Evolutionary conservation across 2,329 filamentous ascomycete species (phyloP), one percentile per base, ranked within the genome.

Genomic region (Curvularia verruculosa): DNA sequence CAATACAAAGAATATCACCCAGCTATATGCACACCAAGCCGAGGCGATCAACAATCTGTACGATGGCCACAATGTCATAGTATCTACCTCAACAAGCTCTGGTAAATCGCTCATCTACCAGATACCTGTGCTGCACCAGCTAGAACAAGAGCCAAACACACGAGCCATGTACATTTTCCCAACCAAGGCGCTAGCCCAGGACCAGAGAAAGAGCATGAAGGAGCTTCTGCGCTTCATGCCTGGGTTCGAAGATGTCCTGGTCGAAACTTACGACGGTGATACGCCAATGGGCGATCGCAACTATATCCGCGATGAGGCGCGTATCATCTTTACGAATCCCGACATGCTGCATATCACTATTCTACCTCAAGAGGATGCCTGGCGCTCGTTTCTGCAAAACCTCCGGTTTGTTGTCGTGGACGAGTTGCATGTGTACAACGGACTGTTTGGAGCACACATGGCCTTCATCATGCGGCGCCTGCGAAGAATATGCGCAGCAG

Each of bases 91-190:
- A 0, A 99, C 95, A 0, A 96, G 91, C 71, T 99, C 95, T 1
- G 95, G 95, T 10, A 99, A 99, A 76, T 97, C 92, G 5, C 80
- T 99, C n/a, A 97, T 99, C 59, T 99, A 98, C 71, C 95, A 99
- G 70, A 84, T 99, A 15, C 95, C 95, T 0, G 92, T 99, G 43
- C 79, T 99, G 10, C 87, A 96, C 71, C 89, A 91, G 48, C 80
- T 99, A 2, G 94, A 99, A 75, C 81, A 86, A 50, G 90, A 98
- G 68, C 79, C 77, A 2, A 82, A 88, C 54, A 90, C 91, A 8
- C 83, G 95, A 66, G 95, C 95, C 2, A 92, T 99, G 88, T 98
- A 97, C 73, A 96, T 99, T 34, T 99, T 99, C 59, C 95, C 95
- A 0, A 99, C 95, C 0, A 99, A 99, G 77, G 95, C 95, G 1